Evolutionary conservation across 768 basidiomycete species (phyloP).

Genomic region (Agrocybe chaxingu): DNA sequence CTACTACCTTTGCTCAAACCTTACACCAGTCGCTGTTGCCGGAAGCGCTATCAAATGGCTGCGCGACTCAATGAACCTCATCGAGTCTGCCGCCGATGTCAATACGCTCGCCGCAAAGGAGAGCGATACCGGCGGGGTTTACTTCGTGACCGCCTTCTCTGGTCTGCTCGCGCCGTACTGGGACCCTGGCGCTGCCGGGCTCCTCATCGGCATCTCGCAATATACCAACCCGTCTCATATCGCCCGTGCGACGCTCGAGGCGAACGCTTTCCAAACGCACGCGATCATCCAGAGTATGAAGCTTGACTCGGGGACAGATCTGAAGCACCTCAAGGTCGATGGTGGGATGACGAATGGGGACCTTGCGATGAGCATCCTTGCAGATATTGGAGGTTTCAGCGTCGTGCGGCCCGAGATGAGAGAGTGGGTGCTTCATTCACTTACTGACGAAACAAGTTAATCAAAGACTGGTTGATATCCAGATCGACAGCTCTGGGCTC

Average conservation of each 20-base stretch:
- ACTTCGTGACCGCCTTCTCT: constrained; percentile 96
- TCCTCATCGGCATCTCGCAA: constrained; percentile 81
- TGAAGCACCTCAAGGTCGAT: constrained; percentile 90
- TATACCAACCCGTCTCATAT: constrained; percentile 93
- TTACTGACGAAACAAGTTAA: not conserved
- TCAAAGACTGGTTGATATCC: constrained; percentile 2
- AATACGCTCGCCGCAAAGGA: constrained; percentile 80
- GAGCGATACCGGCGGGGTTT: constrained; percentile 81
- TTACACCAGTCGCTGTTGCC: constrained; percentile 75
- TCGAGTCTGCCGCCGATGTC: constrained; percentile 77
- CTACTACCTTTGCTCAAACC: not conserved
- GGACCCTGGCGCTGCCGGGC: constrained; percentile 88
- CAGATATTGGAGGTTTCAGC: constrained; percentile 88
- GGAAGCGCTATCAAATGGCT: constrained; percentile 97
- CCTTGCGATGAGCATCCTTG: constrained; percentile 80
- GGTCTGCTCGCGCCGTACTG: constrained; percentile 97
- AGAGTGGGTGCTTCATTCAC: constrained; percentile 57
- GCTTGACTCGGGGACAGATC: constrained; percentile 75
- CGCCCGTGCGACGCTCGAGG: constrained; percentile 92
- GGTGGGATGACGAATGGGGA: constrained; percentile 99
- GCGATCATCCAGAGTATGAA: constrained; percentile 96
- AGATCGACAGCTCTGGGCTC: constrained; percentile 96
- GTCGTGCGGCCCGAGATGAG: constrained; percentile 95
- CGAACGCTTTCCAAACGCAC: constrained; percentile 93
- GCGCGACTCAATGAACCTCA: constrained; percentile 85